phyloP scores from a whole-genome alignment of 164 flowering plant genomes.

The Houttuynia cordata region DNA sequence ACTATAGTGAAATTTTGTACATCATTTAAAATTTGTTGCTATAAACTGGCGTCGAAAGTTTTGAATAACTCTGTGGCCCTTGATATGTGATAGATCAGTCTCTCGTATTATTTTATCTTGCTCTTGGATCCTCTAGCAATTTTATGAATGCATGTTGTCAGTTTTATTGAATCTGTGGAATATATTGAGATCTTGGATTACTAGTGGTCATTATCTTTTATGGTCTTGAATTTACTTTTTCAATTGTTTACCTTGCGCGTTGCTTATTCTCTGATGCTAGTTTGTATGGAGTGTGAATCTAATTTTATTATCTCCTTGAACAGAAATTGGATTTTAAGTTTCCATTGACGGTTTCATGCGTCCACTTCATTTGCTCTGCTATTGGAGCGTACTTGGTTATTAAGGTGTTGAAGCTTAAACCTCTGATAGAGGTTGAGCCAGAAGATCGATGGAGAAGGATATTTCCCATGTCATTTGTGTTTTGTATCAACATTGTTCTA shows the following conservation, averaged over 20 bases:
- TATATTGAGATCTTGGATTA: not conserved
- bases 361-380: slow-evolving; percentile 93
- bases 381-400: slow-evolving; percentile 81
- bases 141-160: too few species aligned
- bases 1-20: too few species aligned
- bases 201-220: not conserved
- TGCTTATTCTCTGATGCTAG: not conserved
- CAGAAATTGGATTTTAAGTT: slow-evolving; percentile 95
- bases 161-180: too few species aligned
- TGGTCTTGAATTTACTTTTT: not conserved
- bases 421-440: slow-evolving; percentile 73
- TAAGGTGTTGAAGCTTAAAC: slow-evolving; percentile 78
- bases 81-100: too few species aligned
- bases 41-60: too few species aligned
- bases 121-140: too few species aligned
- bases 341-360: slow-evolving; percentile 79
- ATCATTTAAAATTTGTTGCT: too few species aligned
- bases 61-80: too few species aligned
- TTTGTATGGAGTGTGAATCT: not conserved
- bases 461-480: slow-evolving; percentile 96
- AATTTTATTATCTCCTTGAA: slow-evolving; percentile 5
- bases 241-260: not conserved
- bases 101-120: too few species aligned
- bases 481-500: slow-evolving; percentile 88
- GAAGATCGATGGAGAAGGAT: slow-evolving; percentile 97